Base-by-base conservation (phyloP, 2,329 filamentous ascomycete genomes). In the Aspergillus novofumigatus region DNA sequence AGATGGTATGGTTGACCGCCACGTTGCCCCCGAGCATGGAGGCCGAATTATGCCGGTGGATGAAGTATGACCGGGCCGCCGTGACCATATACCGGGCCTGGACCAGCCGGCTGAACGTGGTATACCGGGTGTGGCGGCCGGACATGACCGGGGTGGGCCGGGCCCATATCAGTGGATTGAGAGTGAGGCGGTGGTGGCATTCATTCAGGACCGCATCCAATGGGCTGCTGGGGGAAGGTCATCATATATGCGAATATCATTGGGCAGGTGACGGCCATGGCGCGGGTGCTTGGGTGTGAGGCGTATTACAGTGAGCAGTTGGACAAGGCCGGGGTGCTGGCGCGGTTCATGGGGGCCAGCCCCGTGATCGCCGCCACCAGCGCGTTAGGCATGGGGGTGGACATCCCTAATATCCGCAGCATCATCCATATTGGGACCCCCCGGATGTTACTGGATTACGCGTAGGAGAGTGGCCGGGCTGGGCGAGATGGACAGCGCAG, bases 1-100 rank as follows among this genome's bases (percentile, higher is more conserved):
- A 59, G 57, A 51, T 59, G 7, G 57, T 62, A 7, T 59, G 54
- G 20, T 53, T 62, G 3, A 62, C 55, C 10, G 55, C 55, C n/a
- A 62, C 25, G 20, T 49, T 62, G 5, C 61, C 56, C 11, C 59
- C 55, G 0, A 51, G 3, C 1, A 14, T 51, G 11, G 61, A 62
- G 44, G 9, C 11, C 0, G 10, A 38, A 2, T 53, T 59, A 42
- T 42, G 6, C 38, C 4, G 6, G n/a, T 2, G 6, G 38, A 42
- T 42, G 3, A 42, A 42, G 20, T 2, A 42, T 42, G n/a, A 42
- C 3, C 3, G 6, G 20, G 2, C 6, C 1, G 2, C n/a, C 0
- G 2, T 42, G 2, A 42, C n/a, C 6, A 42, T 42, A 9, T 42
- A 42, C 38, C 4, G 2, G 38, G 38, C 38, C 38, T 2, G 2